Percentiles rank a stretch among this genome's conserved stretches.
These are phyloP conservation scores for Metschnikowia lochheadii DNA, from an alignment of 805 yeast species.

Conservation along the genomic window DNA sequence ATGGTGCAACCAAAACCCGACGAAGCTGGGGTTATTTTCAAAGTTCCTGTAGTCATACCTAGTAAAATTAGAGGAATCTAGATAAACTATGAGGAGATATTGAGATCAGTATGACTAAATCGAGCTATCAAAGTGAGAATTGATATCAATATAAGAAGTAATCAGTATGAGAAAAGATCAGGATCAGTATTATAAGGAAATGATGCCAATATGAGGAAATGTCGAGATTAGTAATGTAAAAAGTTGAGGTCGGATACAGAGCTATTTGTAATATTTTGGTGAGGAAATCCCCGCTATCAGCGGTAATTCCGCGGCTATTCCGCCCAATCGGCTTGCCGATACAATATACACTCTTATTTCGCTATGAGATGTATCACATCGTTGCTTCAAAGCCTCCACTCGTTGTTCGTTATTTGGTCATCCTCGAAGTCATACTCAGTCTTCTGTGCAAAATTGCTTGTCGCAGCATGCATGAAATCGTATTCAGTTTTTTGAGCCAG, in stretches of 20 bases:
- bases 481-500: background rate
- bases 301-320: slow-evolving; percentile 1
- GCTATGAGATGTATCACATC: background rate
- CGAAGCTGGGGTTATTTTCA: slow-evolving; percentile 9
- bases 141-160: no score
- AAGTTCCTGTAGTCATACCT: slow-evolving; percentile 7
- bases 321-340: background rate
- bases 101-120: no score
- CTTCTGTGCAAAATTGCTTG: background rate
- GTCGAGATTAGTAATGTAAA: no score
- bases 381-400: background rate
- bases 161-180: no score
- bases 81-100: no score
- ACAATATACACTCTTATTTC: background rate
- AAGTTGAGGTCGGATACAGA: no score
- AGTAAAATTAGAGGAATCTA: background rate
- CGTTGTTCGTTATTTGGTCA: background rate
- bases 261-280: background rate
- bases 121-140: no score
- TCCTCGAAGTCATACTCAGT: background rate
- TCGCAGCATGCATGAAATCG: background rate
- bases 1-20: slow-evolving; percentile 62
- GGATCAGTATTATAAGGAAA: no score
- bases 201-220: no score
- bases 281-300: background rate